Evolutionary conservation across 208 protist species (phyloP).

Genomic region (Kentomonas sorsogonicus): DNA sequence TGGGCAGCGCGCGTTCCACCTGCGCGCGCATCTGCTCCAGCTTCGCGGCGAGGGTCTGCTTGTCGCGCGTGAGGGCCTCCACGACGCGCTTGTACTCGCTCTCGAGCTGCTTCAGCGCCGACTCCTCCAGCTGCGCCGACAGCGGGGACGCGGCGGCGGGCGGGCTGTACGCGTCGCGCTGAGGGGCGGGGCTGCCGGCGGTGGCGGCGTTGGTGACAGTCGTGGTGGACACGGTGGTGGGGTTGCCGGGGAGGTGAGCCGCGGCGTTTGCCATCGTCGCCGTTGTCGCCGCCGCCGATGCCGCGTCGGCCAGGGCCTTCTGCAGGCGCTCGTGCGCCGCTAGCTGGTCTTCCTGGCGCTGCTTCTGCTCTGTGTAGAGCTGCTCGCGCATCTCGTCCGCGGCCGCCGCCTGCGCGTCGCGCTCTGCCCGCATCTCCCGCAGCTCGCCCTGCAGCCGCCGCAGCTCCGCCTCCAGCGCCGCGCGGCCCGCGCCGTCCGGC

Average conservation of each 20-base stretch:
- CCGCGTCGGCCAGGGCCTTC: conserved; percentile 4
- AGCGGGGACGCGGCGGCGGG: conserved; percentile 1
- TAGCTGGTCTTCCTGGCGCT: conserved; percentile 24
- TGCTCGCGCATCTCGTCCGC: conserved; percentile 19
- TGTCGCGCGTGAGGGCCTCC: conserved; percentile 32
- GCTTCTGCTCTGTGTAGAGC: conserved; percentile 27
- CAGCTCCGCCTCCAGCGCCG: conserved; percentile 6
- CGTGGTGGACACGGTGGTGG: too few relatives aligned
- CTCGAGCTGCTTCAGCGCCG: conserved; percentile 39
- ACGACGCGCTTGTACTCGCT: conserved; percentile 29
- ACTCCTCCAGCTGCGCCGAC: conserved; percentile 14
- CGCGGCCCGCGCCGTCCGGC: not conserved
- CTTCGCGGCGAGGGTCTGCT: conserved; percentile 33
- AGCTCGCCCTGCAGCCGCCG: not conserved
- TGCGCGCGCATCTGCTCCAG: conserved; percentile 15
- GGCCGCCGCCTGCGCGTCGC: conserved; percentile 16
- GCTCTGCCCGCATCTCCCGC: conserved; percentile 11
- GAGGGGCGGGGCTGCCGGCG: not conserved
- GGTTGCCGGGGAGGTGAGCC: conserved; percentile 15
- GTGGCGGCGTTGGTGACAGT: conserved; percentile 3
- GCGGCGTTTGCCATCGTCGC: conserved; percentile 1
- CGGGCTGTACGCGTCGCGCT: conserved; percentile 6
- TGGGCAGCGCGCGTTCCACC: not conserved
- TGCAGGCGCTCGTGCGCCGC: conserved; percentile 35
- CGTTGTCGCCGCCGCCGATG: conserved; percentile 1